phyloP scores from a whole-genome alignment of 2,329 filamentous ascomycete species.

The Arachnomyces sp. region DNA sequence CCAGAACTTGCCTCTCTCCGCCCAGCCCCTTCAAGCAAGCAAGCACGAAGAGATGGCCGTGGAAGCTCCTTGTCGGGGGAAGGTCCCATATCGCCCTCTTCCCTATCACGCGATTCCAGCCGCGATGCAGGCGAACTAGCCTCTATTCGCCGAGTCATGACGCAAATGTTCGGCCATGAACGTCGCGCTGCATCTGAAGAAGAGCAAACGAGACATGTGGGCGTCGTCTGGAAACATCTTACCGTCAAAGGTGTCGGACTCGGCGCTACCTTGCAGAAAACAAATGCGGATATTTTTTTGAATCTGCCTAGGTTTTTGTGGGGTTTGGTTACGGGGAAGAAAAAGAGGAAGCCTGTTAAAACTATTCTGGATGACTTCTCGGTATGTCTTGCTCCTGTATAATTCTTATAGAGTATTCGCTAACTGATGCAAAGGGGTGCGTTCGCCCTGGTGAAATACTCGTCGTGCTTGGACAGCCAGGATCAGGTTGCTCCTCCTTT shows the following conservation, averaged over 20 bases:
- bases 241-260: slow-evolving; percentile 63
- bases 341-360: slow-evolving; percentile 44
- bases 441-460: slow-evolving; percentile 50
- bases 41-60: too few relatives aligned
- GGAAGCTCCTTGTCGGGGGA: too few relatives aligned
- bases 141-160: slow-evolving; percentile 57
- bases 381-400: slow-evolving; percentile 17
- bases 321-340: slow-evolving; percentile 32
- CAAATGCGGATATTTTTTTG: slow-evolving; percentile 48
- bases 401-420: too few relatives aligned
- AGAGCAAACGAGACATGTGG: slow-evolving; percentile 60
- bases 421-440: slow-evolving; percentile 36
- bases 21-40: too few relatives aligned
- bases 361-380: slow-evolving; percentile 60
- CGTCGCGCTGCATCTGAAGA: slow-evolving; percentile 59
- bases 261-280: slow-evolving; percentile 53
- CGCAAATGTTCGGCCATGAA: slow-evolving; percentile 60
- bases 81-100: too few relatives aligned
- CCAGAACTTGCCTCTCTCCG: too few relatives aligned
- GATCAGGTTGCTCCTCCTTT: slow-evolving; percentile 63
- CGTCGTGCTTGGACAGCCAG: slow-evolving; percentile 30
- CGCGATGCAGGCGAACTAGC: slow-evolving; percentile 28
- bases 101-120: too few relatives aligned
- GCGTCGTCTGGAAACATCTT: slow-evolving; percentile 61
- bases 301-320: slow-evolving; percentile 40